Conservation (phyloP, 2,329 filamentous ascomycete species). For the Hirsutella rhossiliensis region DNA sequence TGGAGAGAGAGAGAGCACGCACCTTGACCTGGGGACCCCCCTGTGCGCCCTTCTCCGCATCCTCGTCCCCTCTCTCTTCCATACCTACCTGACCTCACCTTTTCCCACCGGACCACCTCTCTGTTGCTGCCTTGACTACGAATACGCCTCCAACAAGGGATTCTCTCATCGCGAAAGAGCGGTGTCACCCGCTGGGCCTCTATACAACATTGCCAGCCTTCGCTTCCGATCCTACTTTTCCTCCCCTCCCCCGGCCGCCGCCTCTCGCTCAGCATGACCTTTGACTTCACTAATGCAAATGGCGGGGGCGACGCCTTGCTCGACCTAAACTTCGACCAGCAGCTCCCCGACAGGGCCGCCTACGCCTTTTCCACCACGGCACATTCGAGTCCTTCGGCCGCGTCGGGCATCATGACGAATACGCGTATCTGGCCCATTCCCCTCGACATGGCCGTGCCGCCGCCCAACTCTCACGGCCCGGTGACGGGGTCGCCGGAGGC, state of each 20-base stretch:
- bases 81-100: neutral
- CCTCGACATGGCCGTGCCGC: slow-evolving; percentile 36
- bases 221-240: neutral
- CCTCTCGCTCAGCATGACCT: slow-evolving; percentile 33
- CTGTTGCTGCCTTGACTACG: neutral
- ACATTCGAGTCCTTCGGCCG: slow-evolving; percentile 19
- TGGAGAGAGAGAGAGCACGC: neutral
- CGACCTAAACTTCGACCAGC: slow-evolving; percentile 48
- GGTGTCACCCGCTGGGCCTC: neutral
- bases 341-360: slow-evolving; percentile 41
- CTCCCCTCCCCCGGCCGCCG: neutral
- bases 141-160: neutral
- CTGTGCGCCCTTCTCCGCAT: neutral
- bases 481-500: slow-evolving; percentile 40
- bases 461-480: slow-evolving; percentile 27
- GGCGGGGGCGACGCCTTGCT: slow-evolving; percentile 46
- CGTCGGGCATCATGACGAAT: slow-evolving; percentile 22
- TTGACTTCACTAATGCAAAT: slow-evolving; percentile 44
- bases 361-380: slow-evolving; percentile 15
- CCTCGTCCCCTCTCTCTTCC: neutral
- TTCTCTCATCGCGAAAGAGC: slow-evolving; percentile 1
- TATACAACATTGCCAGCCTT: neutral
- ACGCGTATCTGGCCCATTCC: slow-evolving; percentile 36
- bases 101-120: neutral
- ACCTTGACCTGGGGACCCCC: neutral